These are phyloP conservation scores for Cytospora paraplurivora DNA, from an alignment of 2,329 filamentous ascomycete species.

Conservation along the genomic window DNA sequence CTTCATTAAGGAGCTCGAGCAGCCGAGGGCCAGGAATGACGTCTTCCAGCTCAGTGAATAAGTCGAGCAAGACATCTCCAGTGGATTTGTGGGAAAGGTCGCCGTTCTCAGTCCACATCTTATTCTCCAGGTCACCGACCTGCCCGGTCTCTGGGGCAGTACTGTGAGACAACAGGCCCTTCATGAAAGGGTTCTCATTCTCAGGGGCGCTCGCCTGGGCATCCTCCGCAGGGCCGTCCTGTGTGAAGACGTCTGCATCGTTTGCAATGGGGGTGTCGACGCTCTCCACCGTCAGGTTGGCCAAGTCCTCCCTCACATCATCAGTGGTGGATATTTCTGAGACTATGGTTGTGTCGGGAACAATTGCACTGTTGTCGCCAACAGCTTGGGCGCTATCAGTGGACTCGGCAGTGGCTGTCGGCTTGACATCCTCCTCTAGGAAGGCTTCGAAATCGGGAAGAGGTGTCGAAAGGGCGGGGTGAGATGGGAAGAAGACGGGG, in stretches of 20 bases:
- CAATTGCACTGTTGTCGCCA: background rate
- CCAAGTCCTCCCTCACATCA: constrained; percentile 23
- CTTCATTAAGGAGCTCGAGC: constrained; percentile 44
- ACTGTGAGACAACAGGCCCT: constrained; percentile 36
- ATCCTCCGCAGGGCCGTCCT: background rate
- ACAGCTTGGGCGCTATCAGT: constrained; percentile 17
- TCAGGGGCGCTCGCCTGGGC: background rate
- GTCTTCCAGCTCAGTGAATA: constrained; percentile 56
- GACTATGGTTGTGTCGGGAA: constrained; percentile 25
- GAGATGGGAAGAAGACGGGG: constrained; percentile 43
- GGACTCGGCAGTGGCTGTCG: background rate
- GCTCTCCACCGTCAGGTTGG: constrained; percentile 10
- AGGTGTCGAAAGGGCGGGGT: constrained; percentile 40
- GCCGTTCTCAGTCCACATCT: constrained; percentile 54
- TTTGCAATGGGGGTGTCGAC: constrained; percentile 1
- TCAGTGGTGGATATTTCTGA: constrained; percentile 26
- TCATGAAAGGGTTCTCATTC: constrained; percentile 39
- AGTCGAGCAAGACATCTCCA: constrained; percentile 50
- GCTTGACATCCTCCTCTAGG: constrained; percentile 35
- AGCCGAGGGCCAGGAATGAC: constrained; percentile 42
- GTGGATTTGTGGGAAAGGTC: constrained; percentile 53
- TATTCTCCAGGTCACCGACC: constrained; percentile 39
- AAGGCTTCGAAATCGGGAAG: constrained; percentile 40
- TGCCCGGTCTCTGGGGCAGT: background rate
- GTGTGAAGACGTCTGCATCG: background rate